Conservation (phyloP, 805 yeast species). For the Trichomonascus vanleenenianus region DNA sequence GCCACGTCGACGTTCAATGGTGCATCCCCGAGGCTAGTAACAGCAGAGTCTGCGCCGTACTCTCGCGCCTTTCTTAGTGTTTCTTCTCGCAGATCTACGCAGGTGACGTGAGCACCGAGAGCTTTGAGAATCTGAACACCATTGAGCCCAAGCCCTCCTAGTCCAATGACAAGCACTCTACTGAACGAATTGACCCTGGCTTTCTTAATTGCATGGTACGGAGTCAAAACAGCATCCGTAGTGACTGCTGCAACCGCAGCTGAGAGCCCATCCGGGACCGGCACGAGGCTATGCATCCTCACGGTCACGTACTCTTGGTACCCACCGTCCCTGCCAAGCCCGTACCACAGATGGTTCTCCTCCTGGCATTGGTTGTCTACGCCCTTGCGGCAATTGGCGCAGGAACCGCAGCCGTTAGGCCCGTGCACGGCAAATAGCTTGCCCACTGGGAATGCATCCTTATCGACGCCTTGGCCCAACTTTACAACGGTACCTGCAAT, state of each 20-base stretch:
- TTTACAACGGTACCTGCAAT: constrained; percentile 78
- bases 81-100: constrained; percentile 25
- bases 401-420: constrained; percentile 24
- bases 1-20: constrained; percentile 34
- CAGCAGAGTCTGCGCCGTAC: constrained; percentile 38
- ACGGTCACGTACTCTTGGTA: constrained; percentile 27
- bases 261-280: constrained; percentile 26
- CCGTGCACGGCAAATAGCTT: constrained; percentile 16
- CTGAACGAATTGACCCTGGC: constrained; percentile 20
- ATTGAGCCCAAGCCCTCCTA: constrained; percentile 31
- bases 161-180: constrained; percentile 27
- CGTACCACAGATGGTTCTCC: constrained; percentile 11
- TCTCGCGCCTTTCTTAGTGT: constrained; percentile 25
- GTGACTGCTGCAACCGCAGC: constrained; percentile 29
- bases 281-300: constrained; percentile 16
- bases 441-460: constrained; percentile 38
- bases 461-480: constrained; percentile 53
- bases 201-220: constrained; percentile 29
- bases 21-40: constrained; percentile 26
- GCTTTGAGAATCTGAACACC: constrained; percentile 26
- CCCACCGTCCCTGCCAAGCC: constrained; percentile 28
- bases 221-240: constrained; percentile 30
- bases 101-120: constrained; percentile 15
- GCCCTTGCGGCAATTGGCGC: constrained; percentile 24
- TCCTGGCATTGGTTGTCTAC: constrained; percentile 24